Base-by-base conservation (phyloP, 2,329 filamentous ascomycete genomes). In the Colletotrichum nymphaeae region DNA sequence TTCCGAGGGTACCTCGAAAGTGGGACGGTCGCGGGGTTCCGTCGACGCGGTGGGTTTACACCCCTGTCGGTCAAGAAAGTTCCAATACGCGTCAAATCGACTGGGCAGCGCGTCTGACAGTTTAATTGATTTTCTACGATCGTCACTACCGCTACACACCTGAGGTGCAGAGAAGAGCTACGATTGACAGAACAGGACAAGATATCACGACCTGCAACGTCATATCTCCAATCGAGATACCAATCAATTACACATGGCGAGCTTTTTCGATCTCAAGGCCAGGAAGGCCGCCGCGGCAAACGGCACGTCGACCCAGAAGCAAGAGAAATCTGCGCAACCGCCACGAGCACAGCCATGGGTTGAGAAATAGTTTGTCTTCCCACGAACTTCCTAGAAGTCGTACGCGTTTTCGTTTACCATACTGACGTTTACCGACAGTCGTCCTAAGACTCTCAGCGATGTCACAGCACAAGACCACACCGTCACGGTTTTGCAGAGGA, bases 401-500 rank as follows among this genome's bases (percentile, higher is more conserved):
- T 58, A 8, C 7, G 60, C 6, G 58, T 30, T 14, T n/a, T 7
- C 8, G 5, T 0, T 6, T 57, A 5, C 63, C 66, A 67, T 67
- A 73, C 80, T 85, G 67, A 86, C n/a, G 42, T 30, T 28, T 42
- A 2, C 9, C 3, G 11, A 2, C 76, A 98, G 96, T 82, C 95
- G 97, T 57, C 97, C 97, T 32, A 98, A 97, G 84, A 95, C 93
- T 12, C 91, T 99, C 63, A 93, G 92, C 81, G 97, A 99, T 89
- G 95, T 99, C 76, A 94, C 97, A 24, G 96, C 96, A 14, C 97
- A 99, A 89, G 97, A 99, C 79, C 97, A 99, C 84, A 98, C 97
- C 8, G 94, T 98, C 70, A 95, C 94, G 67, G 93, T 98, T 77
- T 92, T 99, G 55, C 94, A 96, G 81, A 91, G 97, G 78, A 98